Percentiles rank a stretch among this genome's conserved stretches.
These are phyloP conservation scores for Rubia tinctorum DNA, from an alignment of 305 asterid species.

Conservation along the genomic window DNA sequence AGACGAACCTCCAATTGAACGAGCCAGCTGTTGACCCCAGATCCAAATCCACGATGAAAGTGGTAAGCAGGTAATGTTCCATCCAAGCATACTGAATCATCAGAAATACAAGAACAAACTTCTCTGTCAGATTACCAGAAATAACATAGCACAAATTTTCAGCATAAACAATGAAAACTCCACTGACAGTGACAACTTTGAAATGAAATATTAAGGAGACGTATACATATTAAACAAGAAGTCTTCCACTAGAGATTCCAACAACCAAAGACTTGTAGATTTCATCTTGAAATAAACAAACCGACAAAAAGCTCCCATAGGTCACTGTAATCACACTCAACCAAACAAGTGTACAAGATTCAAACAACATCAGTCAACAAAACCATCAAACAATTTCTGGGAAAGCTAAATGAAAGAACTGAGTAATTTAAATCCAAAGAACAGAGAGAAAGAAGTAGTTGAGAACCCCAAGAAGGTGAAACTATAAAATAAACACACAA, in stretches of 20 bases:
- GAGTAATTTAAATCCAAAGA: neutral
- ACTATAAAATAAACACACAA: neutral
- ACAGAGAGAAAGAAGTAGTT: neutral
- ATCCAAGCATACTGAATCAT: conserved; percentile 78
- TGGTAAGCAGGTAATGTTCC: conserved; percentile 96
- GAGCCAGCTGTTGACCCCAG: conserved; percentile 90
- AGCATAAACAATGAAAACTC: neutral
- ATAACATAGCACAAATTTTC: neutral
- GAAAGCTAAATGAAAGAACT: neutral
- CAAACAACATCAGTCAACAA: conserved; percentile 7
- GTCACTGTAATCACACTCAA: neutral
- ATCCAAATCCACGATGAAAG: conserved; percentile 74
- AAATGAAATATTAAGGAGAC: neutral
- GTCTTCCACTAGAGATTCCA: neutral
- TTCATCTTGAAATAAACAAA: neutral
- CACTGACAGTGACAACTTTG: neutral
- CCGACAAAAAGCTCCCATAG: neutral
- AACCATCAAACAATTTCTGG: neutral
- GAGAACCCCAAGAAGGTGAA: neutral
- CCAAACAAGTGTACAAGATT: conserved; percentile 2
- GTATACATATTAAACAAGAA: neutral
- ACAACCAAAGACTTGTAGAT: neutral
- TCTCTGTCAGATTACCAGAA: neutral
- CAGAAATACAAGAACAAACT: conserved; percentile 13
- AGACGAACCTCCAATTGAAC: conserved; percentile 83